Base-by-base conservation (phyloP, 257 asterid species). In the Osmanthus fragrans region DNA sequence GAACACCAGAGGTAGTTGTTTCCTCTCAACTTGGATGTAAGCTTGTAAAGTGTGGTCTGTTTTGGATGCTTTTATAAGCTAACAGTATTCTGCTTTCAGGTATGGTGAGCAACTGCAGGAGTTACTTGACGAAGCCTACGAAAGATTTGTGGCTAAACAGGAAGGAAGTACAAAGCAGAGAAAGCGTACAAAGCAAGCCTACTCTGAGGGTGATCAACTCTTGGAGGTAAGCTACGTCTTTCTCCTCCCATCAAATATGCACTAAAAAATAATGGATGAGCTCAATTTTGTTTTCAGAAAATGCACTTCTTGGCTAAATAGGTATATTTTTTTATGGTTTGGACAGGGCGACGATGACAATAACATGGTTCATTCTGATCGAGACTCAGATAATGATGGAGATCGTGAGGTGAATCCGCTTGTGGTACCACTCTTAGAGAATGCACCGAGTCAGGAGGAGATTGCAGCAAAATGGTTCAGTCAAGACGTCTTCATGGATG, bases 111-210 rank as follows among this genome's bases (percentile, higher is more conserved):
- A 82, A 34, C 81, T 92, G 60, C 98, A 96, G 37, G 77, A 89
- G 79, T 83, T 90, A 70, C 86, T 96, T 36, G 98, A 96, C 34
- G 96, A 92, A 79, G 95, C 95, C 15, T 93, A 96, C 79, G 97
- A 93, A 80, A 85, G 77, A 49, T 89, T 80, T 81, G 83, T 89
- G 81, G 72, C 93, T 49, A 93, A 84, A 82, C 90, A 84, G 74
- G 98, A 92, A 81, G 99, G 99, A 63, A 92, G 92, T 77, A 79
- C 96, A 25, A 91, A 80, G 75, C 97, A 90, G 83, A 93, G 98
- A 82, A 93, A 96, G 84, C 88, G 97, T 40, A 70, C 94, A 70
- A 96, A 90, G 82, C 90, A 88, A 80, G 71, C 86, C 6, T 79
- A 90, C 79, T 65, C 87, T 2, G 82, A 81, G 40, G 93, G 90